Percentiles rank a stretch among this genome's conserved stretches.
Conservation (phyloP, 345 rosid species). For the Triadica sebifera region DNA sequence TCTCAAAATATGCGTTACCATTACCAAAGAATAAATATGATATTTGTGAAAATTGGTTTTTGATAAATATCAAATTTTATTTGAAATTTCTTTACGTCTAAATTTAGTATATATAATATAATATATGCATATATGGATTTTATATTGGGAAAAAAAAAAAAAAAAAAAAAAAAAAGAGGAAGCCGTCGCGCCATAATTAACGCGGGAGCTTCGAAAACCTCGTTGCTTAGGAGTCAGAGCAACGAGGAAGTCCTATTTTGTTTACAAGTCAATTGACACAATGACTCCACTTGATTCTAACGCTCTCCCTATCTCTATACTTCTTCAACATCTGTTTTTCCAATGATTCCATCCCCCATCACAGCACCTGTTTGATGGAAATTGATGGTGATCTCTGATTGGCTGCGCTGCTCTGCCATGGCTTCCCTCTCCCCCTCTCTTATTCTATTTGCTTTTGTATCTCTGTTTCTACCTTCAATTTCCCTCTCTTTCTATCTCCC, state of each 20-base stretch:
- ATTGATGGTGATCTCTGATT: neutral
- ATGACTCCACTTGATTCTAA: neutral
- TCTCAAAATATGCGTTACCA: no score
- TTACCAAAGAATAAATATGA: no score
- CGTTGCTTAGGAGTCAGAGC: neutral
- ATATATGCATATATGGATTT: no score
- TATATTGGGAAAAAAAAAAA: neutral
- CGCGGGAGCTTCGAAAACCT: conserved; percentile 4
- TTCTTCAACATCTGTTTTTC: neutral
- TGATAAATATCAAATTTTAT: no score
- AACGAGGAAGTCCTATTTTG: neutral
- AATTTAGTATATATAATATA: no score
- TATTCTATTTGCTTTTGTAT: neutral
- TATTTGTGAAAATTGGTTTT: no score
- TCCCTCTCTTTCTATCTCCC: conserved; percentile 7
- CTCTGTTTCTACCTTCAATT: neutral
- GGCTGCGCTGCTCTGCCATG: neutral
- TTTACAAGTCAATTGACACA: neutral
- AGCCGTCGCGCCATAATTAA: neutral
- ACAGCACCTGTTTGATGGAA: no score
- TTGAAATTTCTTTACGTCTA: no score
- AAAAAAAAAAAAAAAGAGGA: neutral
- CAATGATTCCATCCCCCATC: neutral
- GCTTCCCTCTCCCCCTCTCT: neutral
- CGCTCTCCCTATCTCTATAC: neutral